A percentile compares a stretch with the other conserved stretches of the same genome.
phyloP scores from a whole-genome alignment of 2,329 filamentous ascomycete species.

The Penicillium rolfsii region DNA sequence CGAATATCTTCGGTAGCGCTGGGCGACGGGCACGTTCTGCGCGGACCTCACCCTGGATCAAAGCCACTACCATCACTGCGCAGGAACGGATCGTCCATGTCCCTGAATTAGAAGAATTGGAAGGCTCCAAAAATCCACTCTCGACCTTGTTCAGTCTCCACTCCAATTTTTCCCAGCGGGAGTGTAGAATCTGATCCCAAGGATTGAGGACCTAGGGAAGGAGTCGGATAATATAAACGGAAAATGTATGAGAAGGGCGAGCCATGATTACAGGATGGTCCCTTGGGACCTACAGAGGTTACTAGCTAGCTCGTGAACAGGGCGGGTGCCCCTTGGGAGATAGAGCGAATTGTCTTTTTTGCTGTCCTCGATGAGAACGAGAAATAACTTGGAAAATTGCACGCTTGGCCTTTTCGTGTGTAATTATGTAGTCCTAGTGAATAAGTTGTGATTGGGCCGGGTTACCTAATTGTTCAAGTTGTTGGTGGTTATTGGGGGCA shows the following conservation, averaged over 20 bases:
- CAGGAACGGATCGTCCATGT: background rate
- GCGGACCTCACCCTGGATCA: background rate
- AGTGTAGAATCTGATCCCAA: background rate
- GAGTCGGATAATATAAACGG: background rate
- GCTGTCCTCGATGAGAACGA: too few species aligned
- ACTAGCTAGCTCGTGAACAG: background rate
- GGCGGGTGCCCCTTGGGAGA: background rate
- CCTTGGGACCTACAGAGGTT: background rate
- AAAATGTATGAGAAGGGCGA: background rate
- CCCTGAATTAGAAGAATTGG: background rate
- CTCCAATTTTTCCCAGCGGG: background rate
- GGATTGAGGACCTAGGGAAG: background rate
- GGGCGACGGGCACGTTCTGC: background rate
- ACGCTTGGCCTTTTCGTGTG: too few species aligned
- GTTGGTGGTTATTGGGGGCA: too few species aligned
- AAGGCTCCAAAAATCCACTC: background rate
- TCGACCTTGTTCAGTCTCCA: background rate
- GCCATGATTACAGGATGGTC: background rate
- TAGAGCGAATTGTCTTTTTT: too few species aligned
- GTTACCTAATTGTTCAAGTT: too few species aligned
- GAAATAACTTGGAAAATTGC: too few species aligned
- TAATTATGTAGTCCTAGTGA: too few species aligned
- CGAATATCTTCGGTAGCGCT: background rate
- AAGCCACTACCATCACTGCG: background rate
- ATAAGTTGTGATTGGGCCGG: too few species aligned